Evolutionary conservation across 139 green algal genomes (phyloP), one percentile per base, ranked within the genome.

Genomic region (Volvox reticuliferus): DNA sequence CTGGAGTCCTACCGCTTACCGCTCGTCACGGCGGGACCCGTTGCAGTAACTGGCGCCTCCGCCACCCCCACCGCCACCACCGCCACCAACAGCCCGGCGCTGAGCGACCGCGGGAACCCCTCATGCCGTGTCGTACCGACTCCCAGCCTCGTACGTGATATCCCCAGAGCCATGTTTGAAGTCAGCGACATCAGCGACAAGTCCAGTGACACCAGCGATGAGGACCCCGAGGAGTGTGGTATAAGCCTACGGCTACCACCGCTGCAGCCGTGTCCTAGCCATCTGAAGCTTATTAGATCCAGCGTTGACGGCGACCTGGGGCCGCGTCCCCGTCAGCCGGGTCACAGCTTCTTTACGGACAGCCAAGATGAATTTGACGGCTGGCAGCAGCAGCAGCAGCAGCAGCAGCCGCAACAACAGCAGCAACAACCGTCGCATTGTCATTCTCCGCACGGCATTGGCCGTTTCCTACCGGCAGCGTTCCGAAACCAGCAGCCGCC

Each of bases 271-370:
- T 79, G 26, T n/a, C 14, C 20, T 30, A 33, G 28, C 78, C 78
- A 84, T 12, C 2, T 35, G 18, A 65, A 68, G 78, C 2, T 84
- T 13, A 35, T 84, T 37, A 37, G 36, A 18, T 32, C 36, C 17
- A 84, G 78, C 22, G 78, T 32, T 24, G 78, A 84, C 35, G 37
- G 78, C 36, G 75, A 81, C 9, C 36, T 44, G 0, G 78, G 37
- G 1, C 22, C 36, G 33, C 78, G 78, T 37, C 78, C 78, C 18
- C 36, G 37, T 13, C 36, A 37, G 12, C 26, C 78, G 12, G 78
- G 78, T 16, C 78, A 84, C 78, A 84, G 78, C 35, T 65, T 84
- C 18, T 84, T 84, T 32, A 84, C 78, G 13, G 78, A 84, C 37
- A 84, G 78, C 20, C 36, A 35, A 35, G 78, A 84, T 26, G 78